Conservation (phyloP, 441 rosid genomes). For the Sinapis alba region DNA sequence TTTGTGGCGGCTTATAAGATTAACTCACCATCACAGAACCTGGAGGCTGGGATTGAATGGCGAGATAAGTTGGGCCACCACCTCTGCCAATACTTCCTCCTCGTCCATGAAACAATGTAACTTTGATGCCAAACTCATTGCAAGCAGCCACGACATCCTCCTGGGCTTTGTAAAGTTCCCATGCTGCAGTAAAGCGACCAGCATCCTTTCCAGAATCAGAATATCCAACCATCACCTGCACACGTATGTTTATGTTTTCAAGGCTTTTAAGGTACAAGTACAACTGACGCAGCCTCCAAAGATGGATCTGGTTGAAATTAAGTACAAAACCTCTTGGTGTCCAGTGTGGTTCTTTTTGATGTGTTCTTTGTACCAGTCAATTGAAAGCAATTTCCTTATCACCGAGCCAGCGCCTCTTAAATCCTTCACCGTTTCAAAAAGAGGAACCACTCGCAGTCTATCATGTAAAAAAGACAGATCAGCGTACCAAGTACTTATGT, state of each 20-base stretch:
- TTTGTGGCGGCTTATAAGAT: constrained; percentile 3
- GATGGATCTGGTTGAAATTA: neutral
- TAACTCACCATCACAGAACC: constrained; percentile 94
- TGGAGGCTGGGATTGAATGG: constrained; percentile 96
- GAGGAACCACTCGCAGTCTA: constrained; percentile 90
- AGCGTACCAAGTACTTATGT: constrained; percentile 13
- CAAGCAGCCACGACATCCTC: constrained; percentile 97
- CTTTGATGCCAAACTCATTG: constrained; percentile 83
- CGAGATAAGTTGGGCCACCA: constrained; percentile 96
- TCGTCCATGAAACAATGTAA: constrained; percentile 94
- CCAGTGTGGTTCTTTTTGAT: constrained; percentile 75
- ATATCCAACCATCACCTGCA: constrained; percentile 97
- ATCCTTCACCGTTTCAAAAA: constrained; percentile 90
- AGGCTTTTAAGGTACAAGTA: constrained; percentile 12
- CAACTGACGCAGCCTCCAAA: constrained; percentile 1
- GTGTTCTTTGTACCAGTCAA: constrained; percentile 89
- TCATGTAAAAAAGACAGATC: constrained; percentile 18
- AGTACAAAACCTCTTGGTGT: constrained; percentile 75
- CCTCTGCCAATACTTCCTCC: constrained; percentile 99
- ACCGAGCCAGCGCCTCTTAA: constrained; percentile 85
- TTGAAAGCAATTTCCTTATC: constrained; percentile 80
- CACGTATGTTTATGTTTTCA: constrained; percentile 21
- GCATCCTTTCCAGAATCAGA: constrained; percentile 98
- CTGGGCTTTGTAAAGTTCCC: constrained; percentile 99
- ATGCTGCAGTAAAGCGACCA: constrained; percentile 95